Conservation (phyloP, 306 rosid genomes). For the Quercus rubra region DNA sequence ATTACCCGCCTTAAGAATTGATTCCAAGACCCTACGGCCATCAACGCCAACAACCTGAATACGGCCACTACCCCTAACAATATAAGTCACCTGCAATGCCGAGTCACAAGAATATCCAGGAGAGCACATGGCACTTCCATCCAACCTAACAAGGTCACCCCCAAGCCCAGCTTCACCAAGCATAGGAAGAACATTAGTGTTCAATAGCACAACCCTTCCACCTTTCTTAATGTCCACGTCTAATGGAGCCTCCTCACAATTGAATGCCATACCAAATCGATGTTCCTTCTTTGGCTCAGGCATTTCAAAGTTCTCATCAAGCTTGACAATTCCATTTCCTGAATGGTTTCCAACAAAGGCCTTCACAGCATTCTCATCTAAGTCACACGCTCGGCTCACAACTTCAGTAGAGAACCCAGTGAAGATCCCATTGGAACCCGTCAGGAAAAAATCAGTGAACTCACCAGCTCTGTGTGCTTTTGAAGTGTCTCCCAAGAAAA, state of each 20-base stretch:
- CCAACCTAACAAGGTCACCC: constrained; percentile 72
- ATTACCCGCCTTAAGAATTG: constrained; percentile 64
- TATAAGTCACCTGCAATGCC: no score
- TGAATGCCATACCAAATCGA: no score
- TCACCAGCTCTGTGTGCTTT: constrained; percentile 48
- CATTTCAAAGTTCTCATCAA: constrained; percentile 28
- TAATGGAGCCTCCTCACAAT: no score
- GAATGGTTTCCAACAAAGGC: constrained; percentile 53
- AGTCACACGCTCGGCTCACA: constrained; percentile 46
- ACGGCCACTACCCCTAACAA: no score
- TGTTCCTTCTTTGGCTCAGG: constrained; percentile 20
- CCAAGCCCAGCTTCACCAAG: constrained; percentile 75
- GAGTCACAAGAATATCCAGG: constrained; percentile 1
- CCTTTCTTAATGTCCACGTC: constrained; percentile 27
- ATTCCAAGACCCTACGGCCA: constrained; percentile 67
- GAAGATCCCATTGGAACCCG: constrained; percentile 48
- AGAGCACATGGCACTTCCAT: constrained; percentile 75
- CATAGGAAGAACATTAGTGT: constrained; percentile 71
- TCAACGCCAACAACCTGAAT: no score
- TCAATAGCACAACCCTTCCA: constrained; percentile 73
- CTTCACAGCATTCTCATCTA: constrained; percentile 43
- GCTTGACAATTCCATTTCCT: constrained; percentile 52
- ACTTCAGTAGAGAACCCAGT: constrained; percentile 44
- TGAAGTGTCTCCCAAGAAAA: constrained; percentile 46
- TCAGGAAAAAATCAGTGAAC: constrained; percentile 37